phyloP scores from a whole-genome alignment of 2,329 filamentous ascomycete species.

The Aplosporella prunicola region DNA sequence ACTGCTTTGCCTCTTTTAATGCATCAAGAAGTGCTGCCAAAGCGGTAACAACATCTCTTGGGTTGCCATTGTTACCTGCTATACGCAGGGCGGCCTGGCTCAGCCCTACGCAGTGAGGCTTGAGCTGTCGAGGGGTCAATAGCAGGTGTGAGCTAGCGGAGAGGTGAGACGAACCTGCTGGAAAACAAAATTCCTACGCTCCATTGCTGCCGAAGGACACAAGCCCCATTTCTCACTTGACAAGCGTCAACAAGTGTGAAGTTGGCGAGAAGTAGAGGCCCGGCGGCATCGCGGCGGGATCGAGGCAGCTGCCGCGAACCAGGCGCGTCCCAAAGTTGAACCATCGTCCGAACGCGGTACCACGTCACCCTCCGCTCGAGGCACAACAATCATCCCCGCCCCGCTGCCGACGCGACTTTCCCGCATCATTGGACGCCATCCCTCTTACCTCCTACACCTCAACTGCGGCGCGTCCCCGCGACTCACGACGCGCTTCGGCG shows the following conservation, averaged over 20 bases:
- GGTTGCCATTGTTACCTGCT: conserved; percentile 35
- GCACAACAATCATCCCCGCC: conserved; percentile 1
- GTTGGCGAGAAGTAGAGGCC: too few relatives aligned
- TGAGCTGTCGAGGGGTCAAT: conserved; percentile 40
- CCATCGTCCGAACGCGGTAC: conserved; percentile 10
- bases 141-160: conserved; percentile 12
- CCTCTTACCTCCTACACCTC: background rate
- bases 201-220: conserved; percentile 6
- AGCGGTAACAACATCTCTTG: conserved; percentile 38
- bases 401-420: background rate
- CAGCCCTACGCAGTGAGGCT: conserved; percentile 49
- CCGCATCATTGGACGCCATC: background rate
- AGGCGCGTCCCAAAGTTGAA: conserved; percentile 10
- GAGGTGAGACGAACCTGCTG: conserved; percentile 20
- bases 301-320: too few relatives aligned
- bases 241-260: too few relatives aligned
- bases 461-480: background rate
- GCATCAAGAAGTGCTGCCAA: conserved; percentile 38
- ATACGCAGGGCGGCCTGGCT: conserved; percentile 46
- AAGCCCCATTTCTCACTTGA: too few relatives aligned
- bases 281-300: too few relatives aligned
- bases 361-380: conserved; percentile 7
- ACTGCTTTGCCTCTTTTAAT: conserved; percentile 26
- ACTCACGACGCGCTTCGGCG: conserved; percentile 6
- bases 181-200: conserved; percentile 29